These are phyloP conservation scores for Porodaedalea pini DNA, from an alignment of 1,284 basidiomycete genomes.

Conservation along the genomic window DNA sequence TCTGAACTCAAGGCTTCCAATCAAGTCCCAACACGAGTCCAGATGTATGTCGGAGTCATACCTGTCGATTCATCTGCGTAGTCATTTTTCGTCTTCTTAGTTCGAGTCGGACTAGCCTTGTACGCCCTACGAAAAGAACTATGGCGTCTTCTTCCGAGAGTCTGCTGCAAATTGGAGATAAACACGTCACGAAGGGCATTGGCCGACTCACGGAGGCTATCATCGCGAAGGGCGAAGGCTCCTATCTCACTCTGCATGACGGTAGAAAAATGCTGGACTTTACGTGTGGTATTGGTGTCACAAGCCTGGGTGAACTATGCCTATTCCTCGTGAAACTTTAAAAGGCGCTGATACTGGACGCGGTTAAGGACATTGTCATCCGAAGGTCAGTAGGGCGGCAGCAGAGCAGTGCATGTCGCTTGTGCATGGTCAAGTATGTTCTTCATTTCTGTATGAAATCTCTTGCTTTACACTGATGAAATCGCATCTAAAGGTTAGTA, in stretches of 20 bases:
- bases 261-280: slow-evolving; percentile 79
- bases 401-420: slow-evolving; percentile 81
- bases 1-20: too few relatives aligned
- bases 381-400: slow-evolving; percentile 80
- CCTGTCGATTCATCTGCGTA: too few relatives aligned
- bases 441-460: background rate
- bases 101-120: background rate
- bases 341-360: slow-evolving; percentile 8
- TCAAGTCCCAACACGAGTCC: background rate
- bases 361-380: slow-evolving; percentile 77
- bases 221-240: slow-evolving; percentile 75
- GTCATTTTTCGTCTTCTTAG: background rate
- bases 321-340: slow-evolving; percentile 14
- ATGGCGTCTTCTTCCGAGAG: slow-evolving; percentile 18
- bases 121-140: background rate
- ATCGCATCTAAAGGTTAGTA: slow-evolving; percentile 56
- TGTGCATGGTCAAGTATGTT: slow-evolving; percentile 69
- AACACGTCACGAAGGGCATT: slow-evolving; percentile 70
- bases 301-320: slow-evolving; percentile 58
- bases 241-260: slow-evolving; percentile 69
- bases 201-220: slow-evolving; percentile 67
- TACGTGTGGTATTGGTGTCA: slow-evolving; percentile 83
- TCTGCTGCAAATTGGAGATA: slow-evolving; percentile 46
- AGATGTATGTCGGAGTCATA: background rate
- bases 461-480: slow-evolving; percentile 8